Percentiles rank a stretch among this genome's conserved stretches.
Evolutionary conservation across 352 stramenopile genomes (phyloP).

Genomic region (Phytophthora citrophthora): DNA sequence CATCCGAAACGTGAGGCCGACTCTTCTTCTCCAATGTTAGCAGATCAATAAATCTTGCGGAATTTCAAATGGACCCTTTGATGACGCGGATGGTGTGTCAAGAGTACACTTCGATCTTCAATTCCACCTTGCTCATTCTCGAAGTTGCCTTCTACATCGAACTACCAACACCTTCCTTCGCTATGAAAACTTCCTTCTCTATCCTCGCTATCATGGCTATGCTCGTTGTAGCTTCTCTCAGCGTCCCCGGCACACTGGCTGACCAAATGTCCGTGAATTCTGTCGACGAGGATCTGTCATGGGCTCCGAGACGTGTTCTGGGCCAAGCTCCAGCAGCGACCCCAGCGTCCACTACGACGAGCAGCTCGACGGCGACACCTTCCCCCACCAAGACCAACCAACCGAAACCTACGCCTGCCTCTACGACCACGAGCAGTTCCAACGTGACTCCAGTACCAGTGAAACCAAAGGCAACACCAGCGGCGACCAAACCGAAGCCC

Average conservation of each 20-base stretch:
- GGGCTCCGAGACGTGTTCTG: conserved; percentile 1
- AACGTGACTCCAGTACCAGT: background rate
- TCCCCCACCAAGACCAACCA: conserved; percentile 13
- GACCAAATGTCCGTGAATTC: background rate
- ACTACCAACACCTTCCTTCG: conserved; percentile 3
- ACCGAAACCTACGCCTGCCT: conserved; percentile 9
- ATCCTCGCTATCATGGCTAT: conserved; percentile 11
- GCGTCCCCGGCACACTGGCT: conserved; percentile 3
- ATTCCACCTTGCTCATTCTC: background rate
- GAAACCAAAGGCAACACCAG: background rate
- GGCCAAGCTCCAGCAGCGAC: conserved; percentile 12
- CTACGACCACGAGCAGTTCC: conserved; percentile 1
- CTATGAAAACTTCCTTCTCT: conserved; percentile 17
- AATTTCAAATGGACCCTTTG: background rate
- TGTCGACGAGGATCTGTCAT: conserved; percentile 4
- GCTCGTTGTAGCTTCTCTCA: conserved; percentile 8
- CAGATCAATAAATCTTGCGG: background rate
- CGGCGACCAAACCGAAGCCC: conserved; percentile 2
- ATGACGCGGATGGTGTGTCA: background rate
- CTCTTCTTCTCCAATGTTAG: background rate
- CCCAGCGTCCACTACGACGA: conserved; percentile 11
- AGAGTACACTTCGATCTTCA: background rate
- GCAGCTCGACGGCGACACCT: conserved; percentile 1
- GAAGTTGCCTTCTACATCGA: background rate
- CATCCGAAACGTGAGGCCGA: background rate